Evolutionary conservation across 2,329 filamentous ascomycete genomes (phyloP).

Genomic region (Diaporthe velutina): DNA sequence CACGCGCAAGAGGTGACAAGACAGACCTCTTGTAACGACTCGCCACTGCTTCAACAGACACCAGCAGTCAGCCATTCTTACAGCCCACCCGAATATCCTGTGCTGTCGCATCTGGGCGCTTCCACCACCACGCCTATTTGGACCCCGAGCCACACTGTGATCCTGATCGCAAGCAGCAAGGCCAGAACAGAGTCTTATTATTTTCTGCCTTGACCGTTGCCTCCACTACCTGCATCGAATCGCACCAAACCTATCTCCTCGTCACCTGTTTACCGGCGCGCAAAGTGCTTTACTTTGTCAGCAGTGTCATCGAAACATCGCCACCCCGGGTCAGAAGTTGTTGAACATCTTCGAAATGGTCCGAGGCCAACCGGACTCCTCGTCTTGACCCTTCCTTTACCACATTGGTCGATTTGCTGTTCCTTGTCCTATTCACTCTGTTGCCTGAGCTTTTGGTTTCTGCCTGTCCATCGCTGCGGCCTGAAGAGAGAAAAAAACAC

Average conservation of each 20-base stretch:
- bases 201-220: constrained; percentile 14
- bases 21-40: not conserved
- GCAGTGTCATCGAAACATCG: constrained; percentile 31
- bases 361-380: constrained; percentile 7
- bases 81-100: not conserved
- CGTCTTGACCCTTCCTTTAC: constrained; percentile 13
- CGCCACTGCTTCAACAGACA: constrained; percentile 20
- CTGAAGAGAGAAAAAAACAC: constrained; percentile 8
- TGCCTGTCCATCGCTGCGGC: constrained; percentile 11
- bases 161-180: constrained; percentile 28
- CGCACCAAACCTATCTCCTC: not conserved
- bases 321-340: constrained; percentile 18
- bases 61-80: constrained; percentile 3
- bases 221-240: constrained; percentile 25
- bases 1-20: not conserved
- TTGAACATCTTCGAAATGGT: constrained; percentile 37
- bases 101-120: constrained; percentile 33
- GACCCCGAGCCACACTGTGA: not conserved
- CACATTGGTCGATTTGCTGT: not conserved
- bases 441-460: constrained; percentile 27
- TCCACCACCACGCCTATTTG: constrained; percentile 14
- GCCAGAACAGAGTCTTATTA: constrained; percentile 12
- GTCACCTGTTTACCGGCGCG: not conserved
- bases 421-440: not conserved
- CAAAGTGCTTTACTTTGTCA: constrained; percentile 16